phyloP scores from a whole-genome alignment of 371 early-diverging fungal species.

The Blastocladiella emersonii region DNA sequence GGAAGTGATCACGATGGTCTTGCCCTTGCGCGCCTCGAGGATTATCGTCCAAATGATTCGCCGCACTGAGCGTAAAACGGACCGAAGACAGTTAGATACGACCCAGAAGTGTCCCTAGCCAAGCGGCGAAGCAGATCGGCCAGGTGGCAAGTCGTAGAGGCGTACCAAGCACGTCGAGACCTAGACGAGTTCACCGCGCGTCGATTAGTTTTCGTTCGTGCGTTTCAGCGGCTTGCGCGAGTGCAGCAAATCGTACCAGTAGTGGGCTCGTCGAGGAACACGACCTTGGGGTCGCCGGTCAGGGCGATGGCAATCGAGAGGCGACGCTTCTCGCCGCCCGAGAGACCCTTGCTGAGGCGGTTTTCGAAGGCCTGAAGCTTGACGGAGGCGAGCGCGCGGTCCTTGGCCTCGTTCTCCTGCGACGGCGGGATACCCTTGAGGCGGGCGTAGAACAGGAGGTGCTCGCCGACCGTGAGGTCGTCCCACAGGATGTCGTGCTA shows the following conservation, averaged over 20 bases:
- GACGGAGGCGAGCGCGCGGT: conserved; percentile 33
- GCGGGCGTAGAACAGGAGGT: conserved; percentile 55
- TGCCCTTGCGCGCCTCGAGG: conserved; percentile 32
- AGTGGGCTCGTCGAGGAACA: conserved; percentile 15
- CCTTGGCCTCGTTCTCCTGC: conserved; percentile 31
- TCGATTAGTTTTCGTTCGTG: too few species aligned
- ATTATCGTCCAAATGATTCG: conserved; percentile 56
- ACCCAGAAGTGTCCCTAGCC: too few species aligned
- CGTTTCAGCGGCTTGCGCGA: too few species aligned
- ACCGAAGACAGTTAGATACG: too few species aligned
- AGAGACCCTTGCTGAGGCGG: conserved; percentile 38
- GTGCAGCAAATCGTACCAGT: conserved; percentile 20
- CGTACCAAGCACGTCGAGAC: too few species aligned
- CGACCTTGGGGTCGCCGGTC: conserved; percentile 43
- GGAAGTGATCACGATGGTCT: conserved; percentile 42
- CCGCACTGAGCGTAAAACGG: too few species aligned
- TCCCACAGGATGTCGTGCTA: conserved; percentile 61
- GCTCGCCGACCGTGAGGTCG: conserved; percentile 55
- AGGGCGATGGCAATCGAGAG: conserved; percentile 52
- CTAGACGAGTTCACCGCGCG: too few species aligned
- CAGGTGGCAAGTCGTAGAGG: too few species aligned
- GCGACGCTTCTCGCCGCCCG: conserved; percentile 50
- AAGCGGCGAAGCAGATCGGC: too few species aligned
- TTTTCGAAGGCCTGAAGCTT: conserved; percentile 28
- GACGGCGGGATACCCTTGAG: conserved; percentile 40